These are phyloP conservation scores for Eucalyptus pauciflora DNA, from an alignment of 345 rosid genomes.

Conservation along the genomic window DNA sequence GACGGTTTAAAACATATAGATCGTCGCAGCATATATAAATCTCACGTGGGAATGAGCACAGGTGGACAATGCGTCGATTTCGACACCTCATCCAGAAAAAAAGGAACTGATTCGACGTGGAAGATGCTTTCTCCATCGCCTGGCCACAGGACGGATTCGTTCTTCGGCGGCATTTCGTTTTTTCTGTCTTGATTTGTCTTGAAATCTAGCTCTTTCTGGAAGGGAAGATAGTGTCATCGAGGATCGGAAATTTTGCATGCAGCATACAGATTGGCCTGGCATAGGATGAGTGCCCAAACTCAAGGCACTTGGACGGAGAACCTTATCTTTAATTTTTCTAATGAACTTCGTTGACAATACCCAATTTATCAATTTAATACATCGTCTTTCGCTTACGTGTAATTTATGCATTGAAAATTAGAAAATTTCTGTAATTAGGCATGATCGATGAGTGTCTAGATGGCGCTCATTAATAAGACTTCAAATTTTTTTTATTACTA, in stretches of 20 bases:
- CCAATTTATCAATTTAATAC: not conserved
- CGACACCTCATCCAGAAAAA: too few species aligned
- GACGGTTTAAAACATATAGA: not conserved
- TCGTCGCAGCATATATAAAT: not conserved
- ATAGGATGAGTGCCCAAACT: not conserved
- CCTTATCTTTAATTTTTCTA: not conserved
- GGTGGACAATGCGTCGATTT: not conserved
- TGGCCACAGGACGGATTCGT: not conserved
- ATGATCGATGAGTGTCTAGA: not conserved
- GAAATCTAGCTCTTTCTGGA: not conserved
- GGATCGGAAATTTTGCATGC: not conserved
- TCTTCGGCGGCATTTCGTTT: not conserved
- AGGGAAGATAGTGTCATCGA: not conserved
- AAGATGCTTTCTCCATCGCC: not conserved
- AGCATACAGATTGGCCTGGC: not conserved
- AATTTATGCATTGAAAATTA: not conserved
- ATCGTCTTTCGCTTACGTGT: not conserved
- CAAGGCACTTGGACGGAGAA: not conserved
- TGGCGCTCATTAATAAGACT: not conserved
- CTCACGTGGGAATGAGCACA: not conserved
- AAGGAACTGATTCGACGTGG: not conserved
- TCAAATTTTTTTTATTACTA: not conserved
- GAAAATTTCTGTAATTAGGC: not conserved
- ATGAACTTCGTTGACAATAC: not conserved
- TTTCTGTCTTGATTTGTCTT: not conserved